Evolutionary conservation across 768 basidiomycete genomes (phyloP), one percentile per base, ranked within the genome.

Genomic region (Calocera cornea): DNA sequence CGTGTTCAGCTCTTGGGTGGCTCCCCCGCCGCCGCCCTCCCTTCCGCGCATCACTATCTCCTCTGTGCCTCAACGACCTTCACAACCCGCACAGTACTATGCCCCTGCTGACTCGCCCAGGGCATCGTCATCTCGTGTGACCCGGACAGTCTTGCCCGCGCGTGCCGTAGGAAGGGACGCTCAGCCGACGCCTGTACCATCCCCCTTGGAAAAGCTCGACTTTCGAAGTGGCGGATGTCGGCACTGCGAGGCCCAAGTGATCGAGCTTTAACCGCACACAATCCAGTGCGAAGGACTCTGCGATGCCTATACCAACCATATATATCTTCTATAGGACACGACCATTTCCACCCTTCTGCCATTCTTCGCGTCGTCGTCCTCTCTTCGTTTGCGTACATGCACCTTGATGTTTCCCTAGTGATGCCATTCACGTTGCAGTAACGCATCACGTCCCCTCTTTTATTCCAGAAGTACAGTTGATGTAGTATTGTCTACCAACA

Each of bases 371-470:
- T 33, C 54, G 31, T 27, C 8, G 7, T 47, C 54, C 31, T 60
- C 31, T 60, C 19, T 47, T 47, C 44, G 44, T 47, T 47, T 3
- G 19, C 16, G 8, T 47, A 7, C 24, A 19, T 17, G 7, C 19
- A 17, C 19, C 44, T 47, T 47, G 54, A 5, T 60, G 54, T 60
- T 33, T 60, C 54, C 54, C 10, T 60, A 60, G 54, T 60, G 54
- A 60, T 60, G 54, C 54, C 54, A 60, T 31, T 27, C 54, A 60
- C 54, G 54, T 22, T 19, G 31, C 31, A 29, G 7, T 19, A 5
- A 60, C 31, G 54, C 54, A 60, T 60, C 54, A 60, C 54, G 54
- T 60, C 22, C 54, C 44, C 24, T 47, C 44, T 24, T 41, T 47
- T 24, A 17, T 47, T 47, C 8, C 44, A 38, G 5, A 5, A 38